Conservation (phyloP, 768 basidiomycete genomes). For the Auriculariales sp. region DNA sequence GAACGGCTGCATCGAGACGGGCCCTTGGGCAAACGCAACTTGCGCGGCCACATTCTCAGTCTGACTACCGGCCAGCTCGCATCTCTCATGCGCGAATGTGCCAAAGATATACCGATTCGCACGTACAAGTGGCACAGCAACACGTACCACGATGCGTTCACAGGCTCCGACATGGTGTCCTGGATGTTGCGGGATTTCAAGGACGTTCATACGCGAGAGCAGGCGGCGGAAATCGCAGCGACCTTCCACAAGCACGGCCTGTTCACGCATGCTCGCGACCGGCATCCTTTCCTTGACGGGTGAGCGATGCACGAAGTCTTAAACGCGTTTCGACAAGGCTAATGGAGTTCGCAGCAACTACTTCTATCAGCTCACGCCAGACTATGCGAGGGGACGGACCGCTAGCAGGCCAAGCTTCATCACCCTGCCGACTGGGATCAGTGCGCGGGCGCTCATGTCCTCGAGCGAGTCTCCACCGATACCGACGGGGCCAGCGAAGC, state of each 20-base stretch:
- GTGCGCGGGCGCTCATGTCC: constrained; percentile 24
- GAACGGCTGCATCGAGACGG: constrained; percentile 64
- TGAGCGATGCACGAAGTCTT: constrained; percentile 18
- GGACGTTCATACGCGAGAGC: constrained; percentile 71
- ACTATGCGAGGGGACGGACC: constrained; percentile 30
- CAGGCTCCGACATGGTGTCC: constrained; percentile 75
- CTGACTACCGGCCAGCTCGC: constrained; percentile 55
- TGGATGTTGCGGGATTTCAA: constrained; percentile 89
- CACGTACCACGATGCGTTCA: constrained; percentile 71
- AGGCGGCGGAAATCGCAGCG: constrained; percentile 66
- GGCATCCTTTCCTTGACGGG: constrained; percentile 83
- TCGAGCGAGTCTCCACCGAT: constrained; percentile 18
- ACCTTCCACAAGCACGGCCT: constrained; percentile 69
- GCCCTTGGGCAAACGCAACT: constrained; percentile 63
- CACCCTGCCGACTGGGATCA: constrained; percentile 5
- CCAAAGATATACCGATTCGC: constrained; percentile 72
- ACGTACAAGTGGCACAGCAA: constrained; percentile 70
- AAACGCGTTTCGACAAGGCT: not conserved
- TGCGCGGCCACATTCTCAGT: constrained; percentile 56
- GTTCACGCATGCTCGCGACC: constrained; percentile 67
- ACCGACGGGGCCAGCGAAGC: constrained; percentile 20
- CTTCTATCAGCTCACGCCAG: constrained; percentile 71
- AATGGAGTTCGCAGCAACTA: constrained; percentile 45
- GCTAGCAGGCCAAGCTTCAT: not conserved
- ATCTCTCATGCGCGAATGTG: constrained; percentile 65